Conservation (phyloP, 768 basidiomycete species). For the Phaeotremella skinneri region DNA sequence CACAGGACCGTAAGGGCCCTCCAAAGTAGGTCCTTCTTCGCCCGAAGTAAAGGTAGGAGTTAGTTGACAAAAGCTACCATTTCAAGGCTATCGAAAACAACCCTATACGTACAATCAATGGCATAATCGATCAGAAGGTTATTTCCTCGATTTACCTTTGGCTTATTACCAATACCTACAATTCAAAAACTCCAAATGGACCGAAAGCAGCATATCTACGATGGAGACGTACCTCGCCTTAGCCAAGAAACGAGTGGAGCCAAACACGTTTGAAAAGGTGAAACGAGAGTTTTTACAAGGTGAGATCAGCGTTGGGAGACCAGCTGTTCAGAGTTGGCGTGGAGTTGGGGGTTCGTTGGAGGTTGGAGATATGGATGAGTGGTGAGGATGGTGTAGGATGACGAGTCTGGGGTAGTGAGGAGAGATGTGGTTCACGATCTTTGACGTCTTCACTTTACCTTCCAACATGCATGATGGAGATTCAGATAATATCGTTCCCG, state of each 20-base stretch:
- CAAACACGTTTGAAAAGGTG: background rate
- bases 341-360: background rate
- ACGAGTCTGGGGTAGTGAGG: background rate
- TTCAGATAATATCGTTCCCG: background rate
- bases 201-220: background rate
- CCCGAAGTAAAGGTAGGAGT: background rate
- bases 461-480: background rate
- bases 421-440: background rate
- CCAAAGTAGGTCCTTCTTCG: background rate
- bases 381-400: background rate
- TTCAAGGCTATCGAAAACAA: background rate
- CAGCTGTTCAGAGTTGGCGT: background rate
- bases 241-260: background rate
- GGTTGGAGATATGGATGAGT: background rate
- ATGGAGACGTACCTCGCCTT: background rate
- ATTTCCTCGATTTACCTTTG: background rate
- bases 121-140: background rate
- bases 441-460: background rate
- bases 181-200: background rate
- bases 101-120: background rate
- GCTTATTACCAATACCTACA: background rate
- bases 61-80: background rate
- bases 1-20: background rate
- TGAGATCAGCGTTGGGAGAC: background rate
- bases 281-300: background rate